Conservation (phyloP, 2,329 filamentous ascomycete species). For the Dryadomyces quercivorus region DNA sequence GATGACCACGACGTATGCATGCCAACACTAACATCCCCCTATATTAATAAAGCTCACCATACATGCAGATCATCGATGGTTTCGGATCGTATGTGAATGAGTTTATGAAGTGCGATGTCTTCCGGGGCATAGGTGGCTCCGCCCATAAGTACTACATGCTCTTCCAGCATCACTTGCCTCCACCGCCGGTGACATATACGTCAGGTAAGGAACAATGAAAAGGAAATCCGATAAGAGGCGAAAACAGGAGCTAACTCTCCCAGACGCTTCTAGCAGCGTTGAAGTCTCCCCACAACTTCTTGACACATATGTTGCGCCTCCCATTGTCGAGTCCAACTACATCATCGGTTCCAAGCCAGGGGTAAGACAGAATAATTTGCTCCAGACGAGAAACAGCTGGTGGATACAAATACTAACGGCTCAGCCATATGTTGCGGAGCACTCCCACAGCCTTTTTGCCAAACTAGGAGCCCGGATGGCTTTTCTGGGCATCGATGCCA, state of each 20-base stretch:
- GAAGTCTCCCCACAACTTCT: constrained; percentile 60
- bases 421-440: constrained; percentile 79
- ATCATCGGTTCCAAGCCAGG: constrained; percentile 67
- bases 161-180: constrained; percentile 88
- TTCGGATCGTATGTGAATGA: constrained; percentile 89
- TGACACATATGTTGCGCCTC: constrained; percentile 56
- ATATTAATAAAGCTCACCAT: neutral
- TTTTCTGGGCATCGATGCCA: constrained; percentile 80
- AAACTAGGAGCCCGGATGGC: constrained; percentile 71
- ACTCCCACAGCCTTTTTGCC: constrained; percentile 78
- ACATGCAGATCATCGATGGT: constrained; percentile 67
- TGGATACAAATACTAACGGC: constrained; percentile 27
- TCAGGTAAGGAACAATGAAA: constrained; percentile 45
- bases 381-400: neutral
- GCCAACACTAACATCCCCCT: constrained; percentile 15
- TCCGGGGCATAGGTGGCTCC: constrained; percentile 79
- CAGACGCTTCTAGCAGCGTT: constrained; percentile 30
- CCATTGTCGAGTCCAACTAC: constrained; percentile 54
- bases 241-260: neutral
- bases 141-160: constrained; percentile 98
- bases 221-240: constrained; percentile 13
- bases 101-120: constrained; percentile 79
- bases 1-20: constrained; percentile 71
- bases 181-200: constrained; percentile 75
- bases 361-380: constrained; percentile 36